These are phyloP conservation scores for Salix caprea DNA, from an alignment of 345 rosid genomes.

Conservation along the genomic window DNA sequence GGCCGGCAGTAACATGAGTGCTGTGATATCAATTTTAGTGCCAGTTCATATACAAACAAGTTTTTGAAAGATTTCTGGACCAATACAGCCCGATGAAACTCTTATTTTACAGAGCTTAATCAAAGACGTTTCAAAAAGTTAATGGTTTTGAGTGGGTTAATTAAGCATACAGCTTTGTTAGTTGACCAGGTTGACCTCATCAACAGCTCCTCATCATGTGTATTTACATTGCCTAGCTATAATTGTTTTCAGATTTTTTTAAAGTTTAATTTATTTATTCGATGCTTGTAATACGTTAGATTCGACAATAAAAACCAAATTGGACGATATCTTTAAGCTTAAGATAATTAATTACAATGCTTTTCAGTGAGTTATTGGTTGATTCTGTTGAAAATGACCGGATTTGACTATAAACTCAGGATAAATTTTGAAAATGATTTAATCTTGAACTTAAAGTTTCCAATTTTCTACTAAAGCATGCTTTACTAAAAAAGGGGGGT, in stretches of 20 bases:
- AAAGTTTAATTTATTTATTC: too few relatives aligned
- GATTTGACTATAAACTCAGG: background rate
- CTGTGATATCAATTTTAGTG: constrained; percentile 16
- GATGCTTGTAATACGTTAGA: background rate
- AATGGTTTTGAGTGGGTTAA: background rate
- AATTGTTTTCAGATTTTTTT: too few relatives aligned
- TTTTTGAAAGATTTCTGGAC: background rate
- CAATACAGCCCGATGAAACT: too few relatives aligned
- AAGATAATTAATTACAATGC: background rate
- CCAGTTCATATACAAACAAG: constrained; percentile 15
- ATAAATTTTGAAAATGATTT: background rate
- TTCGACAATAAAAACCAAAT: background rate
- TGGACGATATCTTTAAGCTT: background rate
- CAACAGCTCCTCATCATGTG: too few relatives aligned
- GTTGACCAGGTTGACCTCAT: too few relatives aligned
- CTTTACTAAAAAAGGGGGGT: too few relatives aligned
- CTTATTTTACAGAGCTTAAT: background rate
- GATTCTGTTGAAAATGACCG: background rate
- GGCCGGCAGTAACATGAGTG: constrained; percentile 35
- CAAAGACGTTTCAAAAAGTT: background rate
- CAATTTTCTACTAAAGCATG: background rate
- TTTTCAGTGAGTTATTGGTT: background rate
- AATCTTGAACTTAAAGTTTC: background rate
- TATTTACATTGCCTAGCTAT: too few relatives aligned
- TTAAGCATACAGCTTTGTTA: too few relatives aligned